Base-by-base conservation (phyloP, 176 grass and related monocot species). In the Phyllostachys edulis region DNA sequence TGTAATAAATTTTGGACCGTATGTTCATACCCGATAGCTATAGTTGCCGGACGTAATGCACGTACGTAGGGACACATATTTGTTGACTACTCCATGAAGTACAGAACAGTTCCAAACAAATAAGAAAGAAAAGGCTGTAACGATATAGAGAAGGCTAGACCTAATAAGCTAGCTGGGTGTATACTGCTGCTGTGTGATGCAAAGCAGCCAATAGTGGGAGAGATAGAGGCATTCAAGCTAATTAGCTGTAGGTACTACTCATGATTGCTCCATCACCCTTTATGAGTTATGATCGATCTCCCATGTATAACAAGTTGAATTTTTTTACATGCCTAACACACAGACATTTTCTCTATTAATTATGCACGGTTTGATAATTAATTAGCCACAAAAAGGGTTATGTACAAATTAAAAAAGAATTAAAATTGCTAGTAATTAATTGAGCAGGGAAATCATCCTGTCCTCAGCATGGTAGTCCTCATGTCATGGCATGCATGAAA, bases 1-100 rank as follows among this genome's bases (percentile, higher is more conserved):
- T 73, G 36, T 32, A 29, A 80, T 57, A 40, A 80, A 73, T 67
- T 86, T 66, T 10, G 45, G 18, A n/a, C 45, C 57, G 77, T 74
- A 73, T 18, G 2, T 16, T 45, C 36, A 24, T 56, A 44, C 69
- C 44, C 69, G 51, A 38, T 34, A 49, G 18, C 16, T 27, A 69
- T 27, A 69, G 46, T 76, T 42, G 80, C 56, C 55, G 41, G 41
- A 63, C 72, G 52, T 40, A 73, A 52, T 7, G 17, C 0, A 18
- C 46, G 45, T 86, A 66, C 55, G 56, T 71, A 77, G 14, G 42
- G 52, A 29, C n/a, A 40, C n/a, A 40, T 44, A 63, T 41, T 62
- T 70, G 51, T 69, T 82, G 71, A 62, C 71, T 63, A 79, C 21
- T 51, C 32, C 12, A 21, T 38, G 3, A 20, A 44, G 73, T 57